These are phyloP conservation scores for Diplogelasinospora grovesii DNA, from an alignment of 495 filamentous ascomycete genomes.

Conservation along the genomic window DNA sequence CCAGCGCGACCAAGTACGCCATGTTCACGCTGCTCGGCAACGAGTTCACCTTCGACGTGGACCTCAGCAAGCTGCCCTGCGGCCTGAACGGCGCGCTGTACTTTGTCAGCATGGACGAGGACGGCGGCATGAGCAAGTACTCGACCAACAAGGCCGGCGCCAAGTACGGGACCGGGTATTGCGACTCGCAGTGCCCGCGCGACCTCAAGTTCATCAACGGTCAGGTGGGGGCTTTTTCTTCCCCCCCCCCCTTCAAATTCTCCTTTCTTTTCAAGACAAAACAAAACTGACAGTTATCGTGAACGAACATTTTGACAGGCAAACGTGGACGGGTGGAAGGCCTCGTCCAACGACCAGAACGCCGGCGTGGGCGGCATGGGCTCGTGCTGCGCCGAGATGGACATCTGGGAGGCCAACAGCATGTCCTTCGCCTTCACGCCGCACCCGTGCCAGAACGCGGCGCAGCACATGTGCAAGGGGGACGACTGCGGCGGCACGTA, in stretches of 20 bases:
- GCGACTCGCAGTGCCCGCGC: slow-evolving; percentile 55
- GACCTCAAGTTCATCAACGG: slow-evolving; percentile 51
- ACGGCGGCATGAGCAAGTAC: slow-evolving; percentile 47
- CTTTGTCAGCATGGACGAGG: slow-evolving; percentile 50
- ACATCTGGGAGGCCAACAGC: slow-evolving; percentile 58
- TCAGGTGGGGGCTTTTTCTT: slow-evolving; percentile 32
- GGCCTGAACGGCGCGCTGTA: slow-evolving; percentile 61
- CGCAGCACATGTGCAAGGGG: slow-evolving; percentile 40
- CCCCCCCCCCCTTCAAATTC: background rate
- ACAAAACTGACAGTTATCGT: slow-evolving; percentile 9
- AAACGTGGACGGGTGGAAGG: slow-evolving; percentile 36
- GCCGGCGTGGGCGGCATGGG: slow-evolving; percentile 26
- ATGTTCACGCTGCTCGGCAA: slow-evolving; percentile 51
- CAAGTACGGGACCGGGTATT: slow-evolving; percentile 60
- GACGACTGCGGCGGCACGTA: slow-evolving; percentile 44
- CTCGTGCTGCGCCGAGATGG: slow-evolving; percentile 53
- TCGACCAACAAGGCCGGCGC: slow-evolving; percentile 52
- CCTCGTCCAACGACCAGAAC: slow-evolving; percentile 41
- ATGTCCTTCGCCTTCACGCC: slow-evolving; percentile 48
- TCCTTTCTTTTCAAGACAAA: background rate
- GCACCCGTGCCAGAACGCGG: slow-evolving; percentile 44
- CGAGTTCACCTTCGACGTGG: slow-evolving; percentile 57
- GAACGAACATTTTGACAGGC: slow-evolving; percentile 25
- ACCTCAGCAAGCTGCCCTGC: slow-evolving; percentile 52
- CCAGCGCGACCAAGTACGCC: slow-evolving; percentile 46